These are phyloP conservation scores for Cucumis melo DNA, from an alignment of 306 rosid species.

Conservation along the genomic window DNA sequence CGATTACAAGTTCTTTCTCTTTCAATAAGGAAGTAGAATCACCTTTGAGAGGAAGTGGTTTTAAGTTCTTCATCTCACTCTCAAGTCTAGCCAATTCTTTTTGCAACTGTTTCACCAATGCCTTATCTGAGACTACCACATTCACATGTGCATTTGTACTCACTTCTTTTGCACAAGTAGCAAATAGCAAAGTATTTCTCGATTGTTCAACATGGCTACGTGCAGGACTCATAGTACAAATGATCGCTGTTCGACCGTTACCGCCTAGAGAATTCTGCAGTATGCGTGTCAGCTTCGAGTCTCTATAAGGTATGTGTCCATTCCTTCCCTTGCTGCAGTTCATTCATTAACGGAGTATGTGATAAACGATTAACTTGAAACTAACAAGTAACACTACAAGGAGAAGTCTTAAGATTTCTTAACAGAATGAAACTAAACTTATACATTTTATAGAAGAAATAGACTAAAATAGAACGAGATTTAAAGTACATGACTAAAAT, in stretches of 20 bases:
- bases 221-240: slow-evolving; percentile 89
- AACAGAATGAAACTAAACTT: too few species aligned
- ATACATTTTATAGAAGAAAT: too few species aligned
- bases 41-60: slow-evolving; percentile 17
- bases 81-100: slow-evolving; percentile 62
- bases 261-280: slow-evolving; percentile 90
- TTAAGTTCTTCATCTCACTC: slow-evolving; percentile 37
- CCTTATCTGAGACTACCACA: slow-evolving; percentile 64
- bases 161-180: slow-evolving; percentile 80
- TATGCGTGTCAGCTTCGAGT: slow-evolving; percentile 83
- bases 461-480: too few species aligned
- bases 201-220: slow-evolving; percentile 74
- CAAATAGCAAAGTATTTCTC: slow-evolving; percentile 71
- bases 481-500: too few species aligned
- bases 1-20: slow-evolving; percentile 66
- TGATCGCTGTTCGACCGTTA: slow-evolving; percentile 82
- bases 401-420: too few species aligned
- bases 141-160: slow-evolving; percentile 77
- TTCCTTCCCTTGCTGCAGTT: slow-evolving; percentile 65
- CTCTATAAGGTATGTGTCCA: slow-evolving; percentile 82
- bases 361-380: background rate
- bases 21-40: slow-evolving; percentile 32
- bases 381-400: too few species aligned
- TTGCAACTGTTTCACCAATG: slow-evolving; percentile 68
- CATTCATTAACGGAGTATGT: background rate